Evolutionary conservation across 345 rosid genomes (phyloP).

Genomic region (Laguncularia racemosa): DNA sequence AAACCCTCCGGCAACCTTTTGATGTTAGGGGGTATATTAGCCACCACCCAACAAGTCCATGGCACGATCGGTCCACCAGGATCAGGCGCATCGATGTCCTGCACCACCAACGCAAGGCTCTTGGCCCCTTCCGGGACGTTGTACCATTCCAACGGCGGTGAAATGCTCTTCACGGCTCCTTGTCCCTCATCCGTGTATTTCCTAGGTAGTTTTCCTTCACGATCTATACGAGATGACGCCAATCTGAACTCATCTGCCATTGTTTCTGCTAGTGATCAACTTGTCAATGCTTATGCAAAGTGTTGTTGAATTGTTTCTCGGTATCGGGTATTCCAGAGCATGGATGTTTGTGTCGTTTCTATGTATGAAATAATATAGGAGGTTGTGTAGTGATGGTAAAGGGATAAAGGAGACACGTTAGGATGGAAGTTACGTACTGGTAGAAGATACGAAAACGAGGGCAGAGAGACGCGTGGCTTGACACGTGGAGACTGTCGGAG

Average conservation of each 20-base stretch:
- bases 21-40: constrained; percentile 49
- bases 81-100: constrained; percentile 74
- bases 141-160: constrained; percentile 72
- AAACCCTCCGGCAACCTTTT: constrained; percentile 73
- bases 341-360: too few species aligned
- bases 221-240: constrained; percentile 43
- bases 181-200: constrained; percentile 67
- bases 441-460: constrained; percentile 7
- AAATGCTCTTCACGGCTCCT: constrained; percentile 46
- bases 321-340: too few species aligned
- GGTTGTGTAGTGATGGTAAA: background rate
- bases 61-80: constrained; percentile 56
- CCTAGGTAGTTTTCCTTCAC: constrained; percentile 59
- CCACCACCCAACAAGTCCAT: constrained; percentile 75
- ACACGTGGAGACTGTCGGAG: constrained; percentile 6
- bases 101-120: constrained; percentile 65
- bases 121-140: constrained; percentile 62
- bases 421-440: constrained; percentile 19
- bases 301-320: too few species aligned
- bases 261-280: background rate
- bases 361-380: too few species aligned
- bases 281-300: too few species aligned
- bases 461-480: background rate
- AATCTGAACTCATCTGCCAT: constrained; percentile 46
- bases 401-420: constrained; percentile 8